phyloP scores from a whole-genome alignment of 2,329 filamentous ascomycete genomes.

The Pyrenophora graminea region DNA sequence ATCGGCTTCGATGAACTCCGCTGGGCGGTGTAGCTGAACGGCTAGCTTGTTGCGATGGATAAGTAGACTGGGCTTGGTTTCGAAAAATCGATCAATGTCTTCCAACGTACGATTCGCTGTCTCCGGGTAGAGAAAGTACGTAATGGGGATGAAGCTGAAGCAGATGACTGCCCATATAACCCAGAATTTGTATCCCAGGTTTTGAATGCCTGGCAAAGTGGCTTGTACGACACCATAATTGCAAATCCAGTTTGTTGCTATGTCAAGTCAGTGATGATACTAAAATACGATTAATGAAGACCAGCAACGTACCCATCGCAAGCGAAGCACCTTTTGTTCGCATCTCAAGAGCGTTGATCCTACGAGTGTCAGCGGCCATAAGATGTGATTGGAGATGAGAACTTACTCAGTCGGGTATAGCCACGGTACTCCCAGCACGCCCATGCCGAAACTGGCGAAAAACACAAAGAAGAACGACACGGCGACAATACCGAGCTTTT shows the following conservation, averaged over 20 bases:
- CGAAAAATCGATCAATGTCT: slow-evolving; percentile 54
- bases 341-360: slow-evolving; percentile 44
- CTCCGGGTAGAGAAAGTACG: slow-evolving; percentile 59
- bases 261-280: not conserved
- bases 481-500: slow-evolving; percentile 54
- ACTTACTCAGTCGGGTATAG: slow-evolving; percentile 40
- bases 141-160: slow-evolving; percentile 56
- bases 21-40: slow-evolving; percentile 51
- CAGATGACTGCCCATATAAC: slow-evolving; percentile 61
- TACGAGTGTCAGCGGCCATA: slow-evolving; percentile 5
- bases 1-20: slow-evolving; percentile 56
- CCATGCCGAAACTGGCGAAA: slow-evolving; percentile 44
- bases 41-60: slow-evolving; percentile 56
- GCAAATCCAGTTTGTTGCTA: slow-evolving; percentile 39
- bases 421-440: slow-evolving; percentile 43
- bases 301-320: slow-evolving; percentile 25
- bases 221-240: slow-evolving; percentile 42
- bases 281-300: not conserved
- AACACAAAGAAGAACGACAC: slow-evolving; percentile 51
- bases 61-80: slow-evolving; percentile 46
- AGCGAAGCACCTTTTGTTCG: slow-evolving; percentile 42
- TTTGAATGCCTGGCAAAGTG: slow-evolving; percentile 44
- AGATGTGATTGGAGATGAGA: too few relatives aligned
- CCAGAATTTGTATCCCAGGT: slow-evolving; percentile 58
- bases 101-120: slow-evolving; percentile 54